Conservation (phyloP, 805 yeast species). For the Aciculoconidium aculeatum region DNA sequence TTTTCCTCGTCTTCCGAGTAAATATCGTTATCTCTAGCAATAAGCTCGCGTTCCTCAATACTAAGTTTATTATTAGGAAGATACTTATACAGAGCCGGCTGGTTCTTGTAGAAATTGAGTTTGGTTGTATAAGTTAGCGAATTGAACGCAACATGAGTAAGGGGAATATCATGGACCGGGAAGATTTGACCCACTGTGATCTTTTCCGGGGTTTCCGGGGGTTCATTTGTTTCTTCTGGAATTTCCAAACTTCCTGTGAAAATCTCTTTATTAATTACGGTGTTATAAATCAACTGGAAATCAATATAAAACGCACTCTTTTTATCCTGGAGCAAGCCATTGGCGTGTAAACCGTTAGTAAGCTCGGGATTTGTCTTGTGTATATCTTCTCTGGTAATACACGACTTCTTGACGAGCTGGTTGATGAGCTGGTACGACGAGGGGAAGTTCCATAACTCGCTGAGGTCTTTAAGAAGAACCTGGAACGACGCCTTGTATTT, state of each 20-base stretch:
- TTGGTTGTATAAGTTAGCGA: conserved; percentile 29
- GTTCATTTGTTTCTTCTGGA: conserved; percentile 2
- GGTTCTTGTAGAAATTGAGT: conserved; percentile 30
- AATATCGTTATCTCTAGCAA: conserved; percentile 24
- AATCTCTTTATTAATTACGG: conserved; percentile 17
- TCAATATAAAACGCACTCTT: conserved; percentile 23
- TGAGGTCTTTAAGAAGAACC: conserved; percentile 27
- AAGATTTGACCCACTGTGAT: conserved; percentile 34
- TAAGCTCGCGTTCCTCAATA: conserved; percentile 29
- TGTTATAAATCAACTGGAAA: conserved; percentile 15
- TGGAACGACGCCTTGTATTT: conserved; percentile 8
- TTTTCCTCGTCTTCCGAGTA: conserved; percentile 16
- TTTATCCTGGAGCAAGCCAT: conserved; percentile 13
- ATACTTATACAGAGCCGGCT: conserved; percentile 15
- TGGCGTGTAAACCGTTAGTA: conserved; percentile 18
- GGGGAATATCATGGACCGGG: conserved; percentile 34
- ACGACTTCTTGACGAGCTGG: conserved; percentile 19
- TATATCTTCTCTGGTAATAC: conserved; percentile 14
- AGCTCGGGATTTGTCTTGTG: conserved; percentile 12
- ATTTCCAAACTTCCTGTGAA: conserved; percentile 6
- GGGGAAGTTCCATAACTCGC: conserved; percentile 33
- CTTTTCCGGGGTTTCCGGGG: conserved; percentile 16
- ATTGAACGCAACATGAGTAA: conserved; percentile 31
- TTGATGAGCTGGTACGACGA: conserved; percentile 36
- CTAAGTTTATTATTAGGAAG: conserved; percentile 24